Percentiles rank a stretch among this genome's conserved stretches.
Evolutionary conservation across 2,329 filamentous ascomycete species (phyloP).

Genomic region (Tolypocladium pustulatum): DNA sequence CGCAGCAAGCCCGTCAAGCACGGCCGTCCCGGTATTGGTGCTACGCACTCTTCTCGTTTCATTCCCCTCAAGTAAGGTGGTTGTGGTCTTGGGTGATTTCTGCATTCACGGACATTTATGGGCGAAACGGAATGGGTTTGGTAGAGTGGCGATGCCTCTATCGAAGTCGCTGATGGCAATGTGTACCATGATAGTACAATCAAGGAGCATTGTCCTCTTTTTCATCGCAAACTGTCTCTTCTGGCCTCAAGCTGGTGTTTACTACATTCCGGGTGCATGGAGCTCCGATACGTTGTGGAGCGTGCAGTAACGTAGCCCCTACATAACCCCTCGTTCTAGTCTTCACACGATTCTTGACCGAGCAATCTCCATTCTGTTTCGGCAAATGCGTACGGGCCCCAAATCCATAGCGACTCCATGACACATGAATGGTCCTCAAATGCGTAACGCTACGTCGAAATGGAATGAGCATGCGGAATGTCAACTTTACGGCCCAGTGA

Average conservation of each 20-base stretch:
- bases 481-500: too few species aligned
- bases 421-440: background rate
- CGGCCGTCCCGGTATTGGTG: constrained; percentile 99
- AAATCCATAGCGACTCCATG: background rate
- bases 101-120: constrained; percentile 46
- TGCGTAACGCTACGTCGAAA: too few species aligned
- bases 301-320: background rate
- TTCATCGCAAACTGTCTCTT: constrained; percentile 6
- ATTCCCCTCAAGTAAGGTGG: constrained; percentile 98
- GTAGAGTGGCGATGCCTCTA: constrained; percentile 34
- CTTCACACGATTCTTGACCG: background rate
- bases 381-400: background rate
- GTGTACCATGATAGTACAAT: constrained; percentile 33
- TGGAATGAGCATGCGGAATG: too few species aligned
- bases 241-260: background rate
- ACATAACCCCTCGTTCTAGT: background rate
- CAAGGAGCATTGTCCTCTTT: constrained; percentile 27
- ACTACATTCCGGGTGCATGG: background rate
- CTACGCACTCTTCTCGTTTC: constrained; percentile 99
- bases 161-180: constrained; percentile 34
- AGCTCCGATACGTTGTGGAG: too few species aligned
- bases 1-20: constrained; percentile 98
- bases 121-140: constrained; percentile 49
- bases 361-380: background rate
- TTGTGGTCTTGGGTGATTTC: constrained; percentile 39